These are phyloP conservation scores for Erysimum cheiri DNA, from an alignment of 441 rosid genomes.

Conservation along the genomic window DNA sequence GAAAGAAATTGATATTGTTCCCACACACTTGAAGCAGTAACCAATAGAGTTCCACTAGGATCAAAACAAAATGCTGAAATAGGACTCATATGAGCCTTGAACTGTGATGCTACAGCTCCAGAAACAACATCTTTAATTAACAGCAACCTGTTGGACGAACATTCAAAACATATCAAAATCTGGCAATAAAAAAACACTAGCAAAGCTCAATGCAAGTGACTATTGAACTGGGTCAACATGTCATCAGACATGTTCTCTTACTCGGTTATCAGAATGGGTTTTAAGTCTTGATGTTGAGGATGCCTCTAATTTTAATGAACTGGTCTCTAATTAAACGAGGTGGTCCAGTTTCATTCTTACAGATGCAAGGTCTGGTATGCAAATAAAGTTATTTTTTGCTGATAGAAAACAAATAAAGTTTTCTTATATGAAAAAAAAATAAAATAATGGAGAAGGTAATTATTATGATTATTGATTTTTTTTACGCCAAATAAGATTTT, in stretches of 20 bases:
- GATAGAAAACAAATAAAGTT: too few species aligned
- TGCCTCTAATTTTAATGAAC: conserved; percentile 68
- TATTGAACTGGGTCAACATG: conserved; percentile 56
- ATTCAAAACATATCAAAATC: conserved; percentile 28
- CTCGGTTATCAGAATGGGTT: conserved; percentile 82
- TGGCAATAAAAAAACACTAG: conserved; percentile 39
- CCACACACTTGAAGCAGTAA: conserved; percentile 94
- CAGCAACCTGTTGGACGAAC: conserved; percentile 71
- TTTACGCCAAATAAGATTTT: too few species aligned
- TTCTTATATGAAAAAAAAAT: too few species aligned
- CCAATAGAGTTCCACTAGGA: conserved; percentile 93
- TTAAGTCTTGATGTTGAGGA: conserved; percentile 81
- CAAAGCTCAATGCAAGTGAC: conserved; percentile 16
- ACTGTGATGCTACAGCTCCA: conserved; percentile 81
- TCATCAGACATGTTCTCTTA: conserved; percentile 60
- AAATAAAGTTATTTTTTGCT: too few species aligned
- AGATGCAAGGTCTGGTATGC: conserved; percentile 47
- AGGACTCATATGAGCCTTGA: conserved; percentile 97
- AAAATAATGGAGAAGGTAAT: too few species aligned
- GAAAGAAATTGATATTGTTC: conserved; percentile 85
- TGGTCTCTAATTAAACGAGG: conserved; percentile 69
- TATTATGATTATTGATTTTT: too few species aligned
- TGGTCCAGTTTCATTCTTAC: conserved; percentile 74
- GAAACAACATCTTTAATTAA: conserved; percentile 93
- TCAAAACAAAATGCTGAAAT: conserved; percentile 96